phyloP scores from a whole-genome alignment of 352 stramenopile genomes.

The Phytopythium mirpurense region DNA sequence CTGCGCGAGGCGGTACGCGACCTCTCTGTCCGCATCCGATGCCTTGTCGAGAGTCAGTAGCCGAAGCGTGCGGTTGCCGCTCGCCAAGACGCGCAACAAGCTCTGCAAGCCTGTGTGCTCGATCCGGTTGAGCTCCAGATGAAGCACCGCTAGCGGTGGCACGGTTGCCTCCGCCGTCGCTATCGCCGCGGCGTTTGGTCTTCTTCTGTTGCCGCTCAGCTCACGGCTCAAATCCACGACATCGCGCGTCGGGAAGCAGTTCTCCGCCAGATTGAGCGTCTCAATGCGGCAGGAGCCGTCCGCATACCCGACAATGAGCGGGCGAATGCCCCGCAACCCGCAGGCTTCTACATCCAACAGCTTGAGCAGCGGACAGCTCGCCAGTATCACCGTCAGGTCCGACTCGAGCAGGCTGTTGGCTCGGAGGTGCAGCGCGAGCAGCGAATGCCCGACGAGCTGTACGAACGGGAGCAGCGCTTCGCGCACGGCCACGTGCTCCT shows the following conservation, averaged over 20 bases:
- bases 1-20: constrained; percentile 14
- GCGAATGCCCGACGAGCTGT: constrained; percentile 10
- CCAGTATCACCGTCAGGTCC: constrained; percentile 20
- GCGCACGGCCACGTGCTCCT: constrained; percentile 8
- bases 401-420: constrained; percentile 19
- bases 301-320: constrained; percentile 23
- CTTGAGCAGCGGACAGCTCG: constrained; percentile 25
- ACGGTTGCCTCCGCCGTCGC: no score
- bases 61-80: constrained; percentile 19
- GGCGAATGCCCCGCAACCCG: constrained; percentile 22
- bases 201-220: constrained; percentile 4
- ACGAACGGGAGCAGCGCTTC: constrained; percentile 18
- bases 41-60: constrained; percentile 21
- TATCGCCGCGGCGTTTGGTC: not conserved
- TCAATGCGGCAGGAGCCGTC: constrained; percentile 15
- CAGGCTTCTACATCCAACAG: constrained; percentile 35
- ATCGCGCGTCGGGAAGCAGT: constrained; percentile 24
- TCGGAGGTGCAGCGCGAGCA: constrained; percentile 25
- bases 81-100: constrained; percentile 12
- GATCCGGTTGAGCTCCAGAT: constrained; percentile 36
- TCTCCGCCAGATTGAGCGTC: constrained; percentile 31
- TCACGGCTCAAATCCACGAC: constrained; percentile 21
- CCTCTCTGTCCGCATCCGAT: constrained; percentile 13
- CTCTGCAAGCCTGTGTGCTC: constrained; percentile 11
- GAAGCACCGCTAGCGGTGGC: constrained; percentile 8